Evolutionary conservation across 1,284 basidiomycete genomes (phyloP).

Genomic region (Tilletia indica): DNA sequence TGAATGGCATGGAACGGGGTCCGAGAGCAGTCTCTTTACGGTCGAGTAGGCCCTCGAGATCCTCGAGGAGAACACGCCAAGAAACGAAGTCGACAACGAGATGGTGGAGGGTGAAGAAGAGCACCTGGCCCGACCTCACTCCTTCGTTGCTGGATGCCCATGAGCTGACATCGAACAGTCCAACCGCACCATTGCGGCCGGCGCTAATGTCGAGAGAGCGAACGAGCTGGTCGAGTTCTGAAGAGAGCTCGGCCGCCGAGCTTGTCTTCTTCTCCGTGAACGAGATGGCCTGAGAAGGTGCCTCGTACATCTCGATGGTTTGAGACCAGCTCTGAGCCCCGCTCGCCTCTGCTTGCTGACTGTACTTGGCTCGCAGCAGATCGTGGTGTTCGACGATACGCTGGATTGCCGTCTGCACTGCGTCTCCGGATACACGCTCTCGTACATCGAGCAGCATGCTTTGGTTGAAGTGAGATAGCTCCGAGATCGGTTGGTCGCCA

Average conservation of each 20-base stretch:
- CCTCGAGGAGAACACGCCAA: not conserved
- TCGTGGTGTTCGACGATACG: not conserved
- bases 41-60: not conserved
- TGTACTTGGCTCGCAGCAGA: not conserved
- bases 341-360: not conserved
- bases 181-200: not conserved
- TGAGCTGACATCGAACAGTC: not conserved
- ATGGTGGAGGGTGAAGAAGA: slow-evolving; percentile 6
- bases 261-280: not conserved
- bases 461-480: slow-evolving; percentile 3
- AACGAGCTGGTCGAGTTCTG: not conserved
- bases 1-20: not conserved
- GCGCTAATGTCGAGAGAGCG: not conserved
- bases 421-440: not conserved
- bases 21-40: not conserved
- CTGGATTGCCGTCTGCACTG: not conserved
- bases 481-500: not conserved
- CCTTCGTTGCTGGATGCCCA: not conserved
- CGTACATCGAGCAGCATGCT: not conserved
- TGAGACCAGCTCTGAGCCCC: not conserved
- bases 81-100: slow-evolving; percentile 8
- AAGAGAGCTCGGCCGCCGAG: not conserved
- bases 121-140: not conserved
- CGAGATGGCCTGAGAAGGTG: not conserved
- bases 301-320: not conserved